These are phyloP conservation scores for Pseudonitzschia pungens DNA, from an alignment of 108 stramenopile species.

Conservation along the genomic window DNA sequence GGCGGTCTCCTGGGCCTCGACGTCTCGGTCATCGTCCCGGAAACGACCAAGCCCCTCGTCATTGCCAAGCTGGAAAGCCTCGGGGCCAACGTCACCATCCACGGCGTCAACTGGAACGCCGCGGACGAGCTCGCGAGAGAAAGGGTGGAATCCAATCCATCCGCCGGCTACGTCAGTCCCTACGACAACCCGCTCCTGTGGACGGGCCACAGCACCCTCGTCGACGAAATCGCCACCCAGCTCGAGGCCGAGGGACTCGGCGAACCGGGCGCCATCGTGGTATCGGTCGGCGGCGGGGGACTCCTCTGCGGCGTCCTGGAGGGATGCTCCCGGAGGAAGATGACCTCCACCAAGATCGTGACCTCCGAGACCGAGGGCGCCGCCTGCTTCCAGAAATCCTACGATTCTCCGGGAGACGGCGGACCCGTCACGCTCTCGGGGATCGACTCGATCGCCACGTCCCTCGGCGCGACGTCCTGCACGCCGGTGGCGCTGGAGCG, in stretches of 20 bases:
- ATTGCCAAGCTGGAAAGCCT: conserved; percentile 68
- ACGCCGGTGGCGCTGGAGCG: conserved; percentile 75
- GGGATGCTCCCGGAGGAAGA: conserved; percentile 63
- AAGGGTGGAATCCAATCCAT: conserved; percentile 35
- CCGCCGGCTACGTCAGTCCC: conserved; percentile 64
- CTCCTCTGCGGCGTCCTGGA: conserved; percentile 80
- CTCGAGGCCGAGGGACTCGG: conserved; percentile 39
- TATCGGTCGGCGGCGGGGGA: conserved; percentile 91
- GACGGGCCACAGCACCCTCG: conserved; percentile 87
- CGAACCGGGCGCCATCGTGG: conserved; percentile 75
- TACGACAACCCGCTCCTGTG: conserved; percentile 87
- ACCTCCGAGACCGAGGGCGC: conserved; percentile 91
- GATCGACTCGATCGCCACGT: conserved; percentile 83
- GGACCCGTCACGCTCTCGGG: conserved; percentile 47
- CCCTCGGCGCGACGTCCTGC: conserved; percentile 80
- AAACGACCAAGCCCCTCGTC: conserved; percentile 84
- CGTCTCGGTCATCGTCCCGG: conserved; percentile 79
- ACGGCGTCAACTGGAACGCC: conserved; percentile 88
- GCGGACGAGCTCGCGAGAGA: conserved; percentile 75
- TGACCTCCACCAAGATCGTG: conserved; percentile 53
- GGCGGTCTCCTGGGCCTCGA: conserved; percentile 55
- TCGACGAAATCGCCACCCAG: conserved; percentile 79
- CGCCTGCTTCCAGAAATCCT: conserved; percentile 67
- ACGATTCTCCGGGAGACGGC: conserved; percentile 39
- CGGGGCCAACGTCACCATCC: conserved; percentile 84